Evolutionary conservation across 2,329 filamentous ascomycete genomes (phyloP).

Genomic region (Cercospora canescens): DNA sequence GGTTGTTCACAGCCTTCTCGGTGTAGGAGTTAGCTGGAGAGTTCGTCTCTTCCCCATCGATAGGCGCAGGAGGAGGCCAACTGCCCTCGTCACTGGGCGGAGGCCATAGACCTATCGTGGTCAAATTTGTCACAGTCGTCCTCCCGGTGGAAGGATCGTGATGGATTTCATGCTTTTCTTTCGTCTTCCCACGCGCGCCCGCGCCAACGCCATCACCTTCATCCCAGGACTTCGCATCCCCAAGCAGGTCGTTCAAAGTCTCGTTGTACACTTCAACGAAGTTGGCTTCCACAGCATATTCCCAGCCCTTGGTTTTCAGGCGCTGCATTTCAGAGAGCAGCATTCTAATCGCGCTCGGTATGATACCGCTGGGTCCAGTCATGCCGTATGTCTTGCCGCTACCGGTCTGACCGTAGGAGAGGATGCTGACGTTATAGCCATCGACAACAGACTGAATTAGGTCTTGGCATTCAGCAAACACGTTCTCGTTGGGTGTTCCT

Average conservation of each 20-base stretch:
- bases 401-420: slow-evolving; percentile 97
- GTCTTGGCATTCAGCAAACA: slow-evolving; percentile 96
- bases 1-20: slow-evolving; percentile 30
- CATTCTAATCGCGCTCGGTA: slow-evolving; percentile 86
- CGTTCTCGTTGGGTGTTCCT: slow-evolving; percentile 72
- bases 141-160: slow-evolving; percentile 82
- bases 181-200: slow-evolving; percentile 41
- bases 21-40: slow-evolving; percentile 28
- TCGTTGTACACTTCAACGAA: slow-evolving; percentile 99
- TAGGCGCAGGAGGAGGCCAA: slow-evolving; percentile 29
- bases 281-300: slow-evolving; percentile 88
- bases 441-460: slow-evolving; percentile 94
- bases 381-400: slow-evolving; percentile 97
- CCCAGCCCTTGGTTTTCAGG: slow-evolving; percentile 89
- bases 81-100: slow-evolving; percentile 66
- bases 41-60: slow-evolving; percentile 6
- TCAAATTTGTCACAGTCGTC: slow-evolving; percentile 79
- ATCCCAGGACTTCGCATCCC: slow-evolving; percentile 67
- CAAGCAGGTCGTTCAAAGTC: slow-evolving; percentile 86
- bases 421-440: slow-evolving; percentile 98
- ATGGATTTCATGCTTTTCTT: slow-evolving; percentile 84
- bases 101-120: slow-evolving; percentile 73
- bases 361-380: slow-evolving; percentile 90
- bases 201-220: slow-evolving; percentile 31
- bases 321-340: slow-evolving; percentile 86